Evolutionary conservation across 768 basidiomycete genomes (phyloP), one percentile per base, ranked within the genome.

Genomic region (Rhizopogon sp.): DNA sequence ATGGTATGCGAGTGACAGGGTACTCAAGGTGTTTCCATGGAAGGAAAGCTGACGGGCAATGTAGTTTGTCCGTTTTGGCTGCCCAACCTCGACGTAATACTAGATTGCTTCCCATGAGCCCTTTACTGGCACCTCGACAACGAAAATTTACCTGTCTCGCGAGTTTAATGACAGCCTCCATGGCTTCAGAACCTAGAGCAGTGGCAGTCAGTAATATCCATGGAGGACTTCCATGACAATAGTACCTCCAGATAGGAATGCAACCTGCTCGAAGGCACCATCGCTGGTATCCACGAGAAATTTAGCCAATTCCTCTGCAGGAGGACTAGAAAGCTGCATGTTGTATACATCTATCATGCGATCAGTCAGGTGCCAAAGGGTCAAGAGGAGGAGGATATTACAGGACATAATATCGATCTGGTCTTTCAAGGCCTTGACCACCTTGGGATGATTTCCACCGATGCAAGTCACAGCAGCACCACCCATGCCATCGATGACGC

Each of bases 161-260:
- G 2, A 91, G 77, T 70, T 95, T 95, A 53, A 93, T 76, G n/a
- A 83, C 85, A 55, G 82, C 80, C 59, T 95, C 93, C 87, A 93
- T 89, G 0, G 92, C 91, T 69, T 95, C 93, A 2, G 91, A 87
- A 46, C 91, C 90, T 92, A 52, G 35, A 50, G 9, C 11, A 10
- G 33, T 17, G 37, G 44, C 1, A 5, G 57, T 52, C 37, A 53
- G 33, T 4, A 45, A 28, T 10, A 44, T 56, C 43, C 45, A 37
- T 9, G 22, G 5, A 22, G 39, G n/a, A n/a, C 37, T 40, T 17
- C 8, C 22, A 43, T 10, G 17, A 43, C 50, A 22, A 43, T 60
- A 25, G 25, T 25, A 81, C 92, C 92, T 68, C 91, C 90, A 42
- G 87, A 85, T 16, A 83, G 77, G 64, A 92, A 92, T 2, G 84